phyloP scores from a whole-genome alignment of 768 basidiomycete genomes.

The Epithele typhae region DNA sequence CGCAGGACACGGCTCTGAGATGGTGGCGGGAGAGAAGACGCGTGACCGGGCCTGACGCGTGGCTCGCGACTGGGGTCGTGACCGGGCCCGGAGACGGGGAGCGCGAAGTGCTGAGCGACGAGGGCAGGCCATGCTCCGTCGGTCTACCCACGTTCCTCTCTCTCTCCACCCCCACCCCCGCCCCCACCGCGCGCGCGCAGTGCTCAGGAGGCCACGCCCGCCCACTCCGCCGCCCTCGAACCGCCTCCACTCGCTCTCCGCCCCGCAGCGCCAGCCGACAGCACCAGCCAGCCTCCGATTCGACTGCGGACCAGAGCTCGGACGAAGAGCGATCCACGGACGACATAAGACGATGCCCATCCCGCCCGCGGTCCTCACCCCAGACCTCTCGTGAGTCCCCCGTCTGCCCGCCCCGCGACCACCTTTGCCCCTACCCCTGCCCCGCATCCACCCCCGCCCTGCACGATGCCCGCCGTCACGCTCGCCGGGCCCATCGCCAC shows the following conservation, averaged over 20 bases:
- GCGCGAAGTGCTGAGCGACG: neutral
- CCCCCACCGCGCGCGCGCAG: neutral
- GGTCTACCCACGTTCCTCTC: slow-evolving; percentile 12
- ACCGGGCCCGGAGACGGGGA: neutral
- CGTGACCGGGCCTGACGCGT: too few relatives aligned
- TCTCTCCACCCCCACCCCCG: too few relatives aligned
- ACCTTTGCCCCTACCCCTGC: neutral
- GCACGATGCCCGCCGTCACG: too few relatives aligned
- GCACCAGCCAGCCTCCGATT: too few relatives aligned
- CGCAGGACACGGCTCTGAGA: neutral
- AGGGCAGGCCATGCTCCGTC: slow-evolving; percentile 7
- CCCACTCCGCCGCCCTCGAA: neutral
- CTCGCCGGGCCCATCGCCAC: slow-evolving; percentile 7
- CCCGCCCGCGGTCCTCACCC: slow-evolving; percentile 21
- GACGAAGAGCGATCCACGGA: too few relatives aligned
- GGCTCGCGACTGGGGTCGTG: too few relatives aligned
- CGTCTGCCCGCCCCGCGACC: neutral
- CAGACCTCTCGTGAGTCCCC: slow-evolving; percentile 22
- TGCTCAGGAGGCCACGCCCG: neutral
- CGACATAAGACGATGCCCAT: slow-evolving; percentile 27
- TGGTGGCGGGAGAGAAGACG: slow-evolving; percentile 5
- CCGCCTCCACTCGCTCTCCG: neutral
- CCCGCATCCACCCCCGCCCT: too few relatives aligned
- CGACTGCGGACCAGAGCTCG: too few relatives aligned
- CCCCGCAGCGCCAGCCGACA: too few relatives aligned